These are phyloP conservation scores for Xylariales sp. DNA, from an alignment of 2,329 filamentous ascomycete species.

Conservation along the genomic window DNA sequence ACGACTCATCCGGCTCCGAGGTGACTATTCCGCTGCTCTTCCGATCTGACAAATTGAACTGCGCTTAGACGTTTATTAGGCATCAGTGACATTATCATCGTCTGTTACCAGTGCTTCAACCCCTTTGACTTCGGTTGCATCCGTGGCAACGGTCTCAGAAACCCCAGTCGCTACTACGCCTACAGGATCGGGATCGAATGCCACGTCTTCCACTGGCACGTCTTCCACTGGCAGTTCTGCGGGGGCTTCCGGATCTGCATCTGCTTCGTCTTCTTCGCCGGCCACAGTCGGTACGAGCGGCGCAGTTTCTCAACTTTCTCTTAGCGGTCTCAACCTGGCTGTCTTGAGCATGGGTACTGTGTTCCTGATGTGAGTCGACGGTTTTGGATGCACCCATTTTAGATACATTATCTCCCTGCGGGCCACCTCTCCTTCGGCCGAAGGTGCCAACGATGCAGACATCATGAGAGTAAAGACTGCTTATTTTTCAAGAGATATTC, in stretches of 20 bases:
- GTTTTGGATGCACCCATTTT: background rate
- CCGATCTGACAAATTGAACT: background rate
- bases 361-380: constrained; percentile 4
- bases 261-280: constrained; percentile 1
- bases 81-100: background rate
- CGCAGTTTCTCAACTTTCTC: constrained; percentile 4
- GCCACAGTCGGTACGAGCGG: background rate
- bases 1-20: background rate
- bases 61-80: background rate
- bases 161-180: background rate
- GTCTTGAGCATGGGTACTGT: constrained; percentile 7
- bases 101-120: background rate
- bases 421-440: background rate
- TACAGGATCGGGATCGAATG: background rate
- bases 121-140: background rate
- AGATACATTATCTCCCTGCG: background rate
- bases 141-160: background rate
- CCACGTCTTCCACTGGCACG: background rate
- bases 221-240: background rate
- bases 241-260: too few species aligned
- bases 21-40: background rate
- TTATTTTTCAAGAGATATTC: background rate
- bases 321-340: constrained; percentile 4
- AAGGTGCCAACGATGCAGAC: background rate
- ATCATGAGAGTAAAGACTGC: background rate